These are phyloP conservation scores for Omphalea diandra DNA, from an alignment of 441 rosid species.

Conservation along the genomic window DNA sequence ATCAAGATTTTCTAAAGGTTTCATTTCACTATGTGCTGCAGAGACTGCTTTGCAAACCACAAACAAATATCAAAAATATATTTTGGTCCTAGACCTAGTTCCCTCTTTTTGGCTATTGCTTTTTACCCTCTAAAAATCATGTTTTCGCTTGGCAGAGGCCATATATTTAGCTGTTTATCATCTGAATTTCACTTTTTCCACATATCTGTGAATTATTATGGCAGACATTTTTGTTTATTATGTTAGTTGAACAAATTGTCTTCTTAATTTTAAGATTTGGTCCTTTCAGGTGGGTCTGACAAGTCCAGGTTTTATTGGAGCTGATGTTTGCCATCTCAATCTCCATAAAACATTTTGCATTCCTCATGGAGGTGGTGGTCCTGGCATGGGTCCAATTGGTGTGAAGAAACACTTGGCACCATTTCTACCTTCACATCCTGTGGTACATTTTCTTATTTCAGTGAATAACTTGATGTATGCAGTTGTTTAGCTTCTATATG, in stretches of 20 bases:
- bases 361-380: constrained; percentile 99
- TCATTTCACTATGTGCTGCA: too few species aligned
- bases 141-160: background rate
- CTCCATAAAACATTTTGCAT: constrained; percentile 98
- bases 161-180: background rate
- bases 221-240: background rate
- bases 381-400: constrained; percentile 99
- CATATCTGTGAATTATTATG: constrained; percentile 2
- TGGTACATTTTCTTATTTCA: constrained; percentile 49
- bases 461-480: constrained; percentile 4
- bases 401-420: constrained; percentile 97
- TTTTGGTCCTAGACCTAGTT: too few species aligned
- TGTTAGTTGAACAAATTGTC: constrained; percentile 5
- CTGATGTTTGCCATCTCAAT: constrained; percentile 97
- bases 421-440: constrained; percentile 93
- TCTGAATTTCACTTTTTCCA: background rate
- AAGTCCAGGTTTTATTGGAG: constrained; percentile 96
- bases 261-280: constrained; percentile 22
- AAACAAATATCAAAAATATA: background rate
- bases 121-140: background rate
- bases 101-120: background rate
- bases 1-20: background rate
- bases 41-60: too few species aligned
- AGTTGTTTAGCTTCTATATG: constrained; percentile 2
- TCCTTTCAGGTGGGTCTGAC: constrained; percentile 85